Evolutionary conservation across 495 filamentous ascomycete species (phyloP).

Genomic region (Rusavskia elegans): DNA sequence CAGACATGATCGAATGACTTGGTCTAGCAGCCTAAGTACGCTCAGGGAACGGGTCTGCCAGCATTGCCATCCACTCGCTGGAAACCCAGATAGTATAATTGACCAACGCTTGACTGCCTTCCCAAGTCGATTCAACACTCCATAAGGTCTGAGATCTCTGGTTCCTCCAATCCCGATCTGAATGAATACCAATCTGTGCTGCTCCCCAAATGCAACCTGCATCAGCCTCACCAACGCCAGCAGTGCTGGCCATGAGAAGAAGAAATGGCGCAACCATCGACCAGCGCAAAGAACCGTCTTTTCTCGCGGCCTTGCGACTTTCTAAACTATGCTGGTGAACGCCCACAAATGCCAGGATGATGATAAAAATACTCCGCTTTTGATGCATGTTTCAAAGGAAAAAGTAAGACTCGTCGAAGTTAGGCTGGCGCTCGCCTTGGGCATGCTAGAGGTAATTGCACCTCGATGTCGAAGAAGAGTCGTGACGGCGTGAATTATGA

Average conservation of each 20-base stretch:
- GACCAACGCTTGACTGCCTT: too few relatives aligned
- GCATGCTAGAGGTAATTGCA: neutral
- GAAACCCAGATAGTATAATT: too few relatives aligned
- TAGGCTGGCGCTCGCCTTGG: neutral
- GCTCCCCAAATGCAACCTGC: neutral
- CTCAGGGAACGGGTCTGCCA: too few relatives aligned
- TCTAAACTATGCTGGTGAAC: slow-evolving; percentile 24
- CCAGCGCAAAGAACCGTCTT: slow-evolving; percentile 43
- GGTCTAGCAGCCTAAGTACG: neutral
- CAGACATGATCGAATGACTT: neutral
- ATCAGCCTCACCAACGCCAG: neutral
- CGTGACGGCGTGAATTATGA: slow-evolving; percentile 43
- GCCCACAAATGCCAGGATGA: neutral
- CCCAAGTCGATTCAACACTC: too few relatives aligned
- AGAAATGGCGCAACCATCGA: slow-evolving; percentile 32
- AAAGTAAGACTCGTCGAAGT: neutral
- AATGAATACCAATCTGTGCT: neutral
- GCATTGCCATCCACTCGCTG: too few relatives aligned
- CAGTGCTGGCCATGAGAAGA: neutral
- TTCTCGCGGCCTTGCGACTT: slow-evolving; percentile 30
- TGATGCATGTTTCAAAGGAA: neutral
- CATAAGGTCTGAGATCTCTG: too few relatives aligned
- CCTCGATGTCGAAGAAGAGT: slow-evolving; percentile 12
- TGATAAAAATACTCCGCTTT: neutral
- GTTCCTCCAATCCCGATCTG: neutral